Base-by-base conservation (phyloP, 1,284 basidiomycete species). In the Ustilago nuda region DNA sequence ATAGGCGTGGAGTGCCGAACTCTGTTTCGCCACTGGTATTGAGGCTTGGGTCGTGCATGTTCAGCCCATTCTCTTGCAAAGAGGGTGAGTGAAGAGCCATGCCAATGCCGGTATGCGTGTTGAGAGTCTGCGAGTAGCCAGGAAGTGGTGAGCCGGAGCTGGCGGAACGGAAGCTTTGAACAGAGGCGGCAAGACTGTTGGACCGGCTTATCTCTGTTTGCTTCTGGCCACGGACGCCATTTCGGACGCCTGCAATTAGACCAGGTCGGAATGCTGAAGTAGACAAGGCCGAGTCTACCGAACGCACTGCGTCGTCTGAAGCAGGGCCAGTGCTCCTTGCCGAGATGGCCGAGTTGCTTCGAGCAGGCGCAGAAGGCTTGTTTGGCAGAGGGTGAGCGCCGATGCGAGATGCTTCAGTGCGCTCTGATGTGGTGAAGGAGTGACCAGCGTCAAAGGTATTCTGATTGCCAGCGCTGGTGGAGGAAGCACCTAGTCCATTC, bases 101-200 rank as follows among this genome's bases (percentile, higher is more conserved):
- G 7, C 35, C 30, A 41, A 48, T 37, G 2, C 54, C 61, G 50
- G 17, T 52, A 13, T 62, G 62, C 9, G 56, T 13, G 15, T 52
- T 35, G 17, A 54, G 45, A 8, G 41, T 45, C 19, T 59, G 60
- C 17, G 59, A 9, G 2, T 48, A 39, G 7, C 19, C 55, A 4
- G 70, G 70, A 13, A 69, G 30, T n/a, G 75, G 67, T 8, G 70
- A 77, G 41, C 60, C 58, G 0, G 75, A 66, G 39, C 63, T 77
- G 27, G 70, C 75, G 6, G 75, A 66, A 32, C 75, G 70, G 41
- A 73, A 73, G 64, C 63, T 73, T 9, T 69, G 59, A 1, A 55
- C 33, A 1, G 75, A 77, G 2, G 75, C 45, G 11, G 75, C 75
- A 17, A 77, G 62, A 51, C 70, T 73, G 70, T 77, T 77, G 63